These are phyloP conservation scores for Yarrowia sp. DNA, from an alignment of 805 yeast genomes.

Conservation along the genomic window DNA sequence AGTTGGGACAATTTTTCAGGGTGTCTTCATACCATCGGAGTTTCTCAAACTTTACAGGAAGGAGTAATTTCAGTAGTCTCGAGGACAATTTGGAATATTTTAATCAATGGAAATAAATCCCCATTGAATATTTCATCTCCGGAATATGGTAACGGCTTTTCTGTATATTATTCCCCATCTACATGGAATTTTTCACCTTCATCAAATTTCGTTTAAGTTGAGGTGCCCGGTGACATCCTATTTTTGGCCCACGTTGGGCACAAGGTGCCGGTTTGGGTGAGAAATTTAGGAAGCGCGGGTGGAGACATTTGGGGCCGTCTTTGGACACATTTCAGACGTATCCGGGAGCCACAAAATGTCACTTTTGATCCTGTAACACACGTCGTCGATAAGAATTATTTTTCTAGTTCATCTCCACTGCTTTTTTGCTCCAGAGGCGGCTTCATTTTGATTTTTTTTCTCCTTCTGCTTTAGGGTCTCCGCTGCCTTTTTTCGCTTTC, in stretches of 20 bases:
- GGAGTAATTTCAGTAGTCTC: too few relatives aligned
- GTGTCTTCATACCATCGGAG: background rate
- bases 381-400: too few relatives aligned
- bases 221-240: background rate
- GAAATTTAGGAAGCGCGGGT: background rate
- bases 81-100: too few relatives aligned
- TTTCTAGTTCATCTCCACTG: too few relatives aligned
- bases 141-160: too few relatives aligned
- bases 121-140: too few relatives aligned
- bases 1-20: background rate
- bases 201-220: background rate
- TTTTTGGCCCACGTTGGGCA: slow-evolving; percentile 18
- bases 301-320: background rate
- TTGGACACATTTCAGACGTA: background rate
- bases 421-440: too few relatives aligned
- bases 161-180: too few relatives aligned
- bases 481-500: background rate
- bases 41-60: background rate
- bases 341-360: too few relatives aligned
- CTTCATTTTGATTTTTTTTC: background rate
- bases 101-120: too few relatives aligned
- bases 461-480: background rate
- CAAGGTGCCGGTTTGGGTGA: background rate
- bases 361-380: too few relatives aligned
- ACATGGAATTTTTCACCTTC: background rate